These are phyloP conservation scores for Umbilicaria muhlenbergii DNA, from an alignment of 495 filamentous ascomycete species.

Conservation along the genomic window DNA sequence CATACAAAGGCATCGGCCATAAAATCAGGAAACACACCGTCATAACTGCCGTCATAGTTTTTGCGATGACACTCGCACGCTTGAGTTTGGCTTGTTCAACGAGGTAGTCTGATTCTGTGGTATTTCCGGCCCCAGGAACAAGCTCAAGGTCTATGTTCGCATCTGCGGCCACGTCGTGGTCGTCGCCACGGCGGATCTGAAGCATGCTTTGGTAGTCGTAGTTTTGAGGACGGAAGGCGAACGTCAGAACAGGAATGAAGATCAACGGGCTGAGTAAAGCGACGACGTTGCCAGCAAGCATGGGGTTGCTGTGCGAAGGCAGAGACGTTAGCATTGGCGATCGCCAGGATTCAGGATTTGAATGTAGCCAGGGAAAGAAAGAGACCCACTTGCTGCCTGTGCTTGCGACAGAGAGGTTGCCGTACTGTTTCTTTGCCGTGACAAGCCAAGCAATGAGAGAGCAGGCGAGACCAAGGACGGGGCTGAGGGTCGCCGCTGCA, in stretches of 20 bases:
- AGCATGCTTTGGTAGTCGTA: slow-evolving; percentile 89
- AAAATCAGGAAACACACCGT: slow-evolving; percentile 66
- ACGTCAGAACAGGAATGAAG: slow-evolving; percentile 66
- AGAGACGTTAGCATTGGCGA: neutral
- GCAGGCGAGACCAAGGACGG: slow-evolving; percentile 59
- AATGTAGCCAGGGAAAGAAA: neutral
- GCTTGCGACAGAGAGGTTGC: slow-evolving; percentile 53
- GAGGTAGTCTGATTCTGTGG: slow-evolving; percentile 26
- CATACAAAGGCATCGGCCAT: slow-evolving; percentile 96
- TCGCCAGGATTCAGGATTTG: too few relatives aligned
- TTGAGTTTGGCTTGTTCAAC: slow-evolving; percentile 50
- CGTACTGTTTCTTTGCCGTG: slow-evolving; percentile 64
- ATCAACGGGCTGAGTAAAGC: slow-evolving; percentile 68
- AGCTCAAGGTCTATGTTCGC: slow-evolving; percentile 60
- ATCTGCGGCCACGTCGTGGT: slow-evolving; percentile 54
- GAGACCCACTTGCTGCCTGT: slow-evolving; percentile 54
- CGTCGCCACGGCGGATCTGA: slow-evolving; percentile 68
- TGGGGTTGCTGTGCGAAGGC: slow-evolving; percentile 41
- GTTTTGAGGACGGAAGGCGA: slow-evolving; percentile 56
- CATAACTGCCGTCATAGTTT: slow-evolving; percentile 57
- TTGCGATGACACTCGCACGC: slow-evolving; percentile 64
- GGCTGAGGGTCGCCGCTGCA: slow-evolving; percentile 45
- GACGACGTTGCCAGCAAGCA: slow-evolving; percentile 75
- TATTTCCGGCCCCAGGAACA: slow-evolving; percentile 36
- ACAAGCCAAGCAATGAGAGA: slow-evolving; percentile 83